Conservation (phyloP, 1,284 basidiomycete species). For the Austroboletus niveus region DNA sequence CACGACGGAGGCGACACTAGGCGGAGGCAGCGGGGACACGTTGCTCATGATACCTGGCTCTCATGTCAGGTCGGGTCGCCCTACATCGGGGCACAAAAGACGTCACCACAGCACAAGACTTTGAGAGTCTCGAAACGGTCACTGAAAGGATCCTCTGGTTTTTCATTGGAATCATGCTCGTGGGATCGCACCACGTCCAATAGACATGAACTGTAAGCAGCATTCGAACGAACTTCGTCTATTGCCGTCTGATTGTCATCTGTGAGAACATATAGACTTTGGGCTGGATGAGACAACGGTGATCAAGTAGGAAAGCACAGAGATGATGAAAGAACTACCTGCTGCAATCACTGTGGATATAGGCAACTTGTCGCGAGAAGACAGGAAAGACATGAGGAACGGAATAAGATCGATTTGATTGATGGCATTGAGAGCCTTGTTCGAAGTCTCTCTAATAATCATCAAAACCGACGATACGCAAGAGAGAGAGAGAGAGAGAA, state of each 20-base stretch:
- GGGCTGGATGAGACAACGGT: slow-evolving; percentile 49
- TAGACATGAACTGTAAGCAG: slow-evolving; percentile 67
- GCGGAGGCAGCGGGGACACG: slow-evolving; percentile 66
- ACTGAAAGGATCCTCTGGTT: slow-evolving; percentile 44
- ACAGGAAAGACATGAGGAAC: slow-evolving; percentile 83
- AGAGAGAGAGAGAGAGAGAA: not conserved
- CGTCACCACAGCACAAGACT: slow-evolving; percentile 70
- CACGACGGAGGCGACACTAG: slow-evolving; percentile 57
- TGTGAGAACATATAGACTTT: slow-evolving; percentile 87
- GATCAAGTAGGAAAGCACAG: not conserved
- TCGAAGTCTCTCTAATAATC: slow-evolving; percentile 78
- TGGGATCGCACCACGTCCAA: slow-evolving; percentile 58
- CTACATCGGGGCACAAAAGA: slow-evolving; percentile 1
- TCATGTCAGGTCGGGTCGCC: not conserved
- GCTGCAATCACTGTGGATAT: slow-evolving; percentile 73
- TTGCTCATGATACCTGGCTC: slow-evolving; percentile 72
- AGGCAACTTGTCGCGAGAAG: slow-evolving; percentile 64
- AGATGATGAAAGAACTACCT: slow-evolving; percentile 44
- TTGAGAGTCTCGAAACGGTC: slow-evolving; percentile 55
- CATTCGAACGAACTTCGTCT: slow-evolving; percentile 58
- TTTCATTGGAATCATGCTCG: slow-evolving; percentile 40
- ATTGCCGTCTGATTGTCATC: slow-evolving; percentile 80
- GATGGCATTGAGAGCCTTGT: slow-evolving; percentile 85
- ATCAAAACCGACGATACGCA: slow-evolving; percentile 12
- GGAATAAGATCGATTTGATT: slow-evolving; percentile 75